These are phyloP conservation scores for Luffa aegyptiaca DNA, from an alignment of 306 rosid species.

Conservation along the genomic window DNA sequence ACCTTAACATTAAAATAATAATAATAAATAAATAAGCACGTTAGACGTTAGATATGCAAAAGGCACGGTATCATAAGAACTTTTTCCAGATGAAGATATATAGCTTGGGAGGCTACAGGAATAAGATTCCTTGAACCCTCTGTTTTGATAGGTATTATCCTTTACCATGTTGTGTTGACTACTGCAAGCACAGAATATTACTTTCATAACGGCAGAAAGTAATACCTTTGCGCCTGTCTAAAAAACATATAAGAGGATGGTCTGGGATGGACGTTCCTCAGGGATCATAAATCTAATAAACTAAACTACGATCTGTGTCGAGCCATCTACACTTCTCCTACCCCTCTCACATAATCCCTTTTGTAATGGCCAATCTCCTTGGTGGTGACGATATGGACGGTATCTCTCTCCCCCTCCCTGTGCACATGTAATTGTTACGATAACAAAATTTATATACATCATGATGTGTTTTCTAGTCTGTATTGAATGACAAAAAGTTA, in stretches of 20 bases:
- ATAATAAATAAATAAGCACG: no score
- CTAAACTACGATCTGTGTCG: not conserved
- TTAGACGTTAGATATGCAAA: not conserved
- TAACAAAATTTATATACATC: not conserved
- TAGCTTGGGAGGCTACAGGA: not conserved
- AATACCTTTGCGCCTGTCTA: not conserved
- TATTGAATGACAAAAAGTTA: not conserved
- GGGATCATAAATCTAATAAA: not conserved
- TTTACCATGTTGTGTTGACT: not conserved
- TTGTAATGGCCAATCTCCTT: not conserved
- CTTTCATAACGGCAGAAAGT: not conserved
- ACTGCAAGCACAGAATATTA: conserved; percentile 8
- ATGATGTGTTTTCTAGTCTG: not conserved
- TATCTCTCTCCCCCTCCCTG: not conserved
- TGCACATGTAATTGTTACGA: not conserved
- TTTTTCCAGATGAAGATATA: not conserved
- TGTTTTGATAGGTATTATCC: not conserved
- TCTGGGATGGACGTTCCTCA: not conserved
- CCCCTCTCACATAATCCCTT: no score
- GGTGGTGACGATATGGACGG: not conserved
- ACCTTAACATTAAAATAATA: not conserved
- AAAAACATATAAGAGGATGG: not conserved
- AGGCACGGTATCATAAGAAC: not conserved
- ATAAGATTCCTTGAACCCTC: not conserved
- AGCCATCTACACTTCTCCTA: no score